Percentiles rank a stretch among this genome's conserved stretches.
phyloP scores from a whole-genome alignment of 148 eudicot genomes.

The Vaccinium myrtillus region DNA sequence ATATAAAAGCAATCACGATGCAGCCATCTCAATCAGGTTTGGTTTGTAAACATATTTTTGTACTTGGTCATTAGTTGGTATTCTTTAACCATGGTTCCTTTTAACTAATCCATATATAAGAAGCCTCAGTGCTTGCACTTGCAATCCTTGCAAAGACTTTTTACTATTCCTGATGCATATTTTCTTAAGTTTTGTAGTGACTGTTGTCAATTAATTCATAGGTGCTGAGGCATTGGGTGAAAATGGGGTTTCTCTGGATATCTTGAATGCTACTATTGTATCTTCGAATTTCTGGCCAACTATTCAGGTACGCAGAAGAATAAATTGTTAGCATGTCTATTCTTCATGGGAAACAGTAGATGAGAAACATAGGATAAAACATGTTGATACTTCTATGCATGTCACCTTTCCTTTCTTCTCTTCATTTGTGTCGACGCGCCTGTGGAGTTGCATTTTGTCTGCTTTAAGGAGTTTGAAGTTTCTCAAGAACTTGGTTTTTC shows the following conservation, averaged over 20 bases:
- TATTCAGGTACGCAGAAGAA: conserved; percentile 62
- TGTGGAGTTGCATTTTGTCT: background rate
- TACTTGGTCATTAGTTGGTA: background rate
- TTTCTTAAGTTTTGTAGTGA: background rate
- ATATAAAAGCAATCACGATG: conserved; percentile 79
- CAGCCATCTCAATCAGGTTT: conserved; percentile 63
- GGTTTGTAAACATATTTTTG: background rate
- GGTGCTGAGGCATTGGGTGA: conserved; percentile 39
- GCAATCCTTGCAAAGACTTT: background rate
- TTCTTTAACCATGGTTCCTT: background rate
- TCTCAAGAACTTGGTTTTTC: no score
- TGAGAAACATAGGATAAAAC: background rate
- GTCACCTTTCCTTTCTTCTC: background rate
- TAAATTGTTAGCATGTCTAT: background rate
- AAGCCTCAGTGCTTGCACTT: background rate
- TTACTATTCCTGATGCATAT: background rate
- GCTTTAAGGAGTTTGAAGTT: no score
- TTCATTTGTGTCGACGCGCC: background rate
- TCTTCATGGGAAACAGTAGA: background rate
- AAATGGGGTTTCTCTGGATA: conserved; percentile 52
- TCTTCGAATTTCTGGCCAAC: conserved; percentile 99
- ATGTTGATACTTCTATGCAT: background rate
- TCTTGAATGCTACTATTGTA: conserved; percentile 77
- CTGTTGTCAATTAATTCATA: conserved; percentile 25
- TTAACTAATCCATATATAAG: background rate